Evolutionary conservation across 2,329 filamentous ascomycete species (phyloP).

Genomic region (Thelonectria blattea): DNA sequence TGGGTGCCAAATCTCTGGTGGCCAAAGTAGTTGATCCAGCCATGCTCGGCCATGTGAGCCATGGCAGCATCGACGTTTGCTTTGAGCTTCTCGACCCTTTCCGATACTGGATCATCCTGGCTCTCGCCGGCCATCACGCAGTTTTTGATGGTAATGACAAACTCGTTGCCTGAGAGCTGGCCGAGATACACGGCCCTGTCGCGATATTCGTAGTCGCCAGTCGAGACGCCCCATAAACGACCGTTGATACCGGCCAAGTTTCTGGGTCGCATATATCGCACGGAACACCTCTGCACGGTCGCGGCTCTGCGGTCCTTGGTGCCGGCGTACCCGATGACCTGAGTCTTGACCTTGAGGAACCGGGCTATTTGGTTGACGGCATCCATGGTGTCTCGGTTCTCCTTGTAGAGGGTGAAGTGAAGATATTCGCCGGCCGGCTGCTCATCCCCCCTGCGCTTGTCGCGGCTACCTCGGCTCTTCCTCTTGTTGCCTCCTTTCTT

Average conservation of each 20-base stretch:
- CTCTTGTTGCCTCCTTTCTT: constrained; percentile 40
- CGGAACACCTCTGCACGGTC: constrained; percentile 82
- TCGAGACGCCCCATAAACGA: constrained; percentile 65
- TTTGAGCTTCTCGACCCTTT: constrained; percentile 41
- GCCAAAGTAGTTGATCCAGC: constrained; percentile 98
- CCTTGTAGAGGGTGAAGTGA: constrained; percentile 93
- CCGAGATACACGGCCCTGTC: constrained; percentile 78
- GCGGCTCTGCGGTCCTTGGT: constrained; percentile 91
- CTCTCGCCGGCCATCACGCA: constrained; percentile 65
- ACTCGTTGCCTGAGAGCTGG: constrained; percentile 87
- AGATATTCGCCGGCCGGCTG: constrained; percentile 72
- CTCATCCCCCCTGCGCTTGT: constrained; percentile 33
- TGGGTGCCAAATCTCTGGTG: constrained; percentile 97
- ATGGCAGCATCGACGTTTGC: constrained; percentile 63
- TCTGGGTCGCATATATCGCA: constrained; percentile 56
- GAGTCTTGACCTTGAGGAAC: constrained; percentile 74
- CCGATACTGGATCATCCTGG: constrained; percentile 30
- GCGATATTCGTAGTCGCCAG: constrained; percentile 84
- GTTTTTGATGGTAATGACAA: constrained; percentile 88
- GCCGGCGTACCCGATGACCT: constrained; percentile 77
- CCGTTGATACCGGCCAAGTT: constrained; percentile 70
- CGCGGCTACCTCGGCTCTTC: constrained; percentile 37
- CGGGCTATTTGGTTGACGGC: constrained; percentile 78
- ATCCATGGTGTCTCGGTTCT: constrained; percentile 97
- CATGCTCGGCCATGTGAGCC: constrained; percentile 70